These are phyloP conservation scores for Leucogyrophana mollusca DNA, from an alignment of 768 basidiomycete species.

Conservation along the genomic window DNA sequence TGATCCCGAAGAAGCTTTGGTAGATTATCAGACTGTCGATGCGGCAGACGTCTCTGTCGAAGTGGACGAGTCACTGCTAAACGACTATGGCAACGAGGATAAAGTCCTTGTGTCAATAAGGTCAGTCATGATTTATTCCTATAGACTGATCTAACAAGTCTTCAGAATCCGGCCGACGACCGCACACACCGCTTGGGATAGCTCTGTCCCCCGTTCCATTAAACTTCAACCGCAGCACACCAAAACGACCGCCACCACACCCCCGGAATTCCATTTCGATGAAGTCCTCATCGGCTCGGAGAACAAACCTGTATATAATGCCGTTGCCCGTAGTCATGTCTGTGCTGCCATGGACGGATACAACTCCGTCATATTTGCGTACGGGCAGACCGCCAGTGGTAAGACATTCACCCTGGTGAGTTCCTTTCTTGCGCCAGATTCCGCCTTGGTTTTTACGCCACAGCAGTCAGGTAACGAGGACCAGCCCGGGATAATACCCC, in stretches of 20 bases:
- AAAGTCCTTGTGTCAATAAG: constrained; percentile 86
- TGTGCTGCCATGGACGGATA: constrained; percentile 95
- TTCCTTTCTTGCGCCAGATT: not conserved
- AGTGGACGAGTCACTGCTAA: constrained; percentile 55
- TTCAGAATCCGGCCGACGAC: constrained; percentile 63
- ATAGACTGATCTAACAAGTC: constrained; percentile 4
- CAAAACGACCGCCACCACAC: constrained; percentile 38
- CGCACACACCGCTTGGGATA: constrained; percentile 55
- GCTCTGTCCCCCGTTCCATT: constrained; percentile 45
- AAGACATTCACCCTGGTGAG: constrained; percentile 69
- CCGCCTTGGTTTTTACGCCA: constrained; percentile 43
- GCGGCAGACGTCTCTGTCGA: constrained; percentile 66
- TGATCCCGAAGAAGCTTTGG: constrained; percentile 73
- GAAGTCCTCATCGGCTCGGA: constrained; percentile 75
- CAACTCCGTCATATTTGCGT: constrained; percentile 94
- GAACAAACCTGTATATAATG: constrained; percentile 77
- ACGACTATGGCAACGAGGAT: constrained; percentile 69
- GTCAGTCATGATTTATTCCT: constrained; percentile 30
- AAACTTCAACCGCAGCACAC: constrained; percentile 60
- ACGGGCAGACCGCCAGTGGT: constrained; percentile 84
- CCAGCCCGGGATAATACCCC: constrained; percentile 93
- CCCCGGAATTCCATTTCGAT: constrained; percentile 66
- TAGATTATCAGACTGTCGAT: constrained; percentile 74
- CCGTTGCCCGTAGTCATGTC: constrained; percentile 76
- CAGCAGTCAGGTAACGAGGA: constrained; percentile 66